These are phyloP conservation scores for Anethum foeniculum DNA, from an alignment of 140 eudicot genomes.

Conservation along the genomic window DNA sequence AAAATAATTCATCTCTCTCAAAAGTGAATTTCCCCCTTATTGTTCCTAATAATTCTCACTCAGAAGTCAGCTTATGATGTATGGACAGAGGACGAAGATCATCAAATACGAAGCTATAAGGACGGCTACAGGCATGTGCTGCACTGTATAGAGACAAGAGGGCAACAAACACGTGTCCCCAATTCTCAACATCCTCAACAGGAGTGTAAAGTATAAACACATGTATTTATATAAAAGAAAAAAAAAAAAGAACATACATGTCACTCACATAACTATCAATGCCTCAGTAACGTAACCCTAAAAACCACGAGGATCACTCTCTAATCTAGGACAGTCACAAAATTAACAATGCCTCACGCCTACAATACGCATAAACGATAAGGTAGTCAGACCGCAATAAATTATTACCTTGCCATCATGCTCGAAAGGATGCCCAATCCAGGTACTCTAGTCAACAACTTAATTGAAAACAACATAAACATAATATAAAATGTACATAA, in stretches of 20 bases:
- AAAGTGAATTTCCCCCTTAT: not conserved
- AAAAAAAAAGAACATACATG: not conserved
- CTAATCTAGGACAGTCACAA: not conserved
- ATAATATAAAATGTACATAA: not conserved
- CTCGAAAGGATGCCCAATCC: slow-evolving; percentile 63
- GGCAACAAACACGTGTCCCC: not conserved
- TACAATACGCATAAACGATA: not conserved
- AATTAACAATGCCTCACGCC: not conserved
- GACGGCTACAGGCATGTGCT: not conserved
- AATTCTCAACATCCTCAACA: not conserved
- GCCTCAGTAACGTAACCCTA: not conserved
- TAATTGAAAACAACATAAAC: slow-evolving; percentile 12
- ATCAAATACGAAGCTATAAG: not conserved
- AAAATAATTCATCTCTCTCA: not conserved
- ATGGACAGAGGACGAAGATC: not conserved
- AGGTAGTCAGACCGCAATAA: not conserved
- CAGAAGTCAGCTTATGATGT: not conserved
- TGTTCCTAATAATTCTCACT: not conserved
- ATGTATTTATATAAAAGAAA: not conserved
- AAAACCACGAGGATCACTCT: not conserved
- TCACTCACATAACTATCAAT: not conserved
- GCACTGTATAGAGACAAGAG: not conserved
- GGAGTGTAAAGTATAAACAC: not conserved
- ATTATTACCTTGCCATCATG: slow-evolving; percentile 56
- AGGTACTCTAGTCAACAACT: slow-evolving; percentile 44